Conservation (phyloP, 108 stramenopile genomes). For the Skeletonema tropicum region DNA sequence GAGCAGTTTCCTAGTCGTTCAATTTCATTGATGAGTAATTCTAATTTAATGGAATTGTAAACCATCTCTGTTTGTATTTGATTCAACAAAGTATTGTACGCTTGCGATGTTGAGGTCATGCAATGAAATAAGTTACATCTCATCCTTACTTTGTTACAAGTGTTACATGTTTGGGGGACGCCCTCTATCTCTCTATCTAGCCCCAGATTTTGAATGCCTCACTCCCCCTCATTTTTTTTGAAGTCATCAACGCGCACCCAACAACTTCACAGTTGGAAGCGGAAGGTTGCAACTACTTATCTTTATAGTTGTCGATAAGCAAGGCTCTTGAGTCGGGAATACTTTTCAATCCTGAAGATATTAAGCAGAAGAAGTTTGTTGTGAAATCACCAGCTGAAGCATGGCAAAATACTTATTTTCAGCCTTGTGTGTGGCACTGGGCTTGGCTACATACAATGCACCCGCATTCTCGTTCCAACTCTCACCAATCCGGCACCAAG, state of each 20-base stretch:
- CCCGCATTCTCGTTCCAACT: not conserved
- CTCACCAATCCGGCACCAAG: not conserved
- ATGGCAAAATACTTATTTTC: constrained; percentile 3
- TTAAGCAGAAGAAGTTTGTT: not conserved
- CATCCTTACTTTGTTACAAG: too few species aligned
- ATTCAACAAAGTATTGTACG: too few species aligned
- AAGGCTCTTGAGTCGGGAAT: not conserved
- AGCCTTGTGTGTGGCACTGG: constrained; percentile 6
- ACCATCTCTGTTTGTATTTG: too few species aligned
- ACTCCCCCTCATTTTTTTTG: not conserved
- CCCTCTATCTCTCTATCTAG: not conserved
- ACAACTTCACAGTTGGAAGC: not conserved
- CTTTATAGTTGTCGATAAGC: not conserved
- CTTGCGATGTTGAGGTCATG: too few species aligned
- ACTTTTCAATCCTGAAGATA: not conserved
- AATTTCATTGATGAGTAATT: too few species aligned
- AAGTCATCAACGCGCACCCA: not conserved
- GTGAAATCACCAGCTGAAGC: not conserved
- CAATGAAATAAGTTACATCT: too few species aligned
- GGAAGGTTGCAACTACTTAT: not conserved
- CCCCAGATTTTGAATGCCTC: not conserved
- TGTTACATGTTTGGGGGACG: too few species aligned
- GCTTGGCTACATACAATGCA: not conserved
- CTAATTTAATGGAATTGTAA: too few species aligned
- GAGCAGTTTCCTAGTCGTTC: too few species aligned